Base-by-base conservation (phyloP, 192 early-diverging fungal species). In the Umbelopsis sp. region DNA sequence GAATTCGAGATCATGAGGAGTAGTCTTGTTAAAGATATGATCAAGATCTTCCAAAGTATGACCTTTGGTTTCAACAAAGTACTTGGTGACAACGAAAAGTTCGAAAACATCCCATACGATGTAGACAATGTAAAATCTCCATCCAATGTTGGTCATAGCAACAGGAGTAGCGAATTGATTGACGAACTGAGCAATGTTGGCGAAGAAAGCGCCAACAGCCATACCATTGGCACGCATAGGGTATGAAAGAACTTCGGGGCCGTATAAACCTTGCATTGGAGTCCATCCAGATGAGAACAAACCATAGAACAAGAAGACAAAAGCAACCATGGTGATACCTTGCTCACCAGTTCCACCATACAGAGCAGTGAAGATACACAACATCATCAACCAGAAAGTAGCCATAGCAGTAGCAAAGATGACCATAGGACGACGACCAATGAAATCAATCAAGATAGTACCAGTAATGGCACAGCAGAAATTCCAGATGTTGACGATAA, bases 1-100 rank as follows among this genome's bases (percentile, higher is more conserved):
- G 20, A 34, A 34, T n/a, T 62, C 56, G 10, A 34, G 29, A 32
- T 62, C 56, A 66, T 62, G 56, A 5, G 56, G 56, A 20, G 56
- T 36, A 36, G 56, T 62, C 26, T 62, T 62, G 56, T 71, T 75
- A 71, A 91, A 95, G 41, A 95, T 74, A 25, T 88, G 77, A 70
- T 94, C 92, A 85, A 96, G 91, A 66, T 96, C 91, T 75, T 96
- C 94, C 52, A 96, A 85, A 24, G 91, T 84, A 32, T 85, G 80
- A 49, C 90, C 88, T 81, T 89, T 93, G 76, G 93, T 95, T 82
- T 94, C 92, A 45, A 68, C 59, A 52, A 77, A 77, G 70, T 71
- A 77, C 20, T 75, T 31, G 14, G 52, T 80, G 2, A 77, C 52
- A 41, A 51, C 38, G 17, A 77, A 44, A 0, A 76, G 20, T 36